A percentile compares a stretch with the other conserved stretches of the same genome.
These are phyloP conservation scores for Pichia sp. DNA, from an alignment of 1,139 yeast species.

Conservation along the genomic window DNA sequence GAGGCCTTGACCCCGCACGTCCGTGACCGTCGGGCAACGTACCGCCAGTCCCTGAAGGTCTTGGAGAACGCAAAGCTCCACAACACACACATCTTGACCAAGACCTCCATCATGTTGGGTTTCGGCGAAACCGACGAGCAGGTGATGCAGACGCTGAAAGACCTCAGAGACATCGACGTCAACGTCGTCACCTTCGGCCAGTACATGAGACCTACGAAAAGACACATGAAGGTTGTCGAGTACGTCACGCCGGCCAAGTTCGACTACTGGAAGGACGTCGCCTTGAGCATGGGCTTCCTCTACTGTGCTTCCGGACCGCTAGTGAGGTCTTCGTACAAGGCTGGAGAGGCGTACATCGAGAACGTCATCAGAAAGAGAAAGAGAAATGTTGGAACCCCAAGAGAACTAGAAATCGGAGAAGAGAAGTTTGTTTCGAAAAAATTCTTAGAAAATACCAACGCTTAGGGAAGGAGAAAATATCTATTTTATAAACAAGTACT, in stretches of 20 bases:
- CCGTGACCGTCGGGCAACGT: slow-evolving; percentile 95
- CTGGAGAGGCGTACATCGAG: slow-evolving; percentile 97
- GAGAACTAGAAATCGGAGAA: slow-evolving; percentile 31
- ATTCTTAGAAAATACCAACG: background rate
- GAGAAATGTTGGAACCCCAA: slow-evolving; percentile 33
- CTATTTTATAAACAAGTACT: background rate
- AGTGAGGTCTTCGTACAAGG: slow-evolving; percentile 94
- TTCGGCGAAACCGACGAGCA: slow-evolving; percentile 95
- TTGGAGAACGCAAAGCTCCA: slow-evolving; percentile 74
- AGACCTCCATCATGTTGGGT: slow-evolving; percentile 94
- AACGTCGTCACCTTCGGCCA: slow-evolving; percentile 99
- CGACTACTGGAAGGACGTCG: slow-evolving; percentile 86
- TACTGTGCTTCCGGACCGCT: slow-evolving; percentile 98
- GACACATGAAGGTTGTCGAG: slow-evolving; percentile 97
- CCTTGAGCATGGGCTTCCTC: slow-evolving; percentile 85
- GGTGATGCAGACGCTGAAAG: slow-evolving; percentile 65
- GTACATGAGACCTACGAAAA: slow-evolving; percentile 97
- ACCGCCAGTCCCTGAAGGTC: slow-evolving; percentile 79
- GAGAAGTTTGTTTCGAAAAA: slow-evolving; percentile 28
- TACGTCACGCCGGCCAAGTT: slow-evolving; percentile 93
- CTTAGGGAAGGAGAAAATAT: background rate
- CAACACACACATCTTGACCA: slow-evolving; percentile 75
- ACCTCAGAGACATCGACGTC: slow-evolving; percentile 68
- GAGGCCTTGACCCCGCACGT: slow-evolving; percentile 93
- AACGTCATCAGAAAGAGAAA: slow-evolving; percentile 79